phyloP scores from a whole-genome alignment of 176 grass and related monocot species.

The Zoysia pacifica region DNA sequence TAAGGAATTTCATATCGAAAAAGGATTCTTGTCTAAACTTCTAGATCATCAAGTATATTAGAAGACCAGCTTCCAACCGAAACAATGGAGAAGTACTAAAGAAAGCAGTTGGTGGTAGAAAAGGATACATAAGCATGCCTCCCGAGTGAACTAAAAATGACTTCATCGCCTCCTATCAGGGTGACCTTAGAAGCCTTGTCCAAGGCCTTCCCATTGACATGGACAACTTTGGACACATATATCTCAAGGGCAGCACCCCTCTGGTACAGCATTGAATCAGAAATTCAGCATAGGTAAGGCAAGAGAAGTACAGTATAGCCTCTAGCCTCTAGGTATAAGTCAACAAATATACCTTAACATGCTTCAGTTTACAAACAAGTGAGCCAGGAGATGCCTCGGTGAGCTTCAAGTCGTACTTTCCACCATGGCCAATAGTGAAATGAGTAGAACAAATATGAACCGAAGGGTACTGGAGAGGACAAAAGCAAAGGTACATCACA shows the following conservation, averaged over 20 bases:
- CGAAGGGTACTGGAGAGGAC: conserved; percentile 74
- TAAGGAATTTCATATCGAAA: conserved; percentile 50
- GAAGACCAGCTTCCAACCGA: background rate
- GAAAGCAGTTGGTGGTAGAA: conserved; percentile 5
- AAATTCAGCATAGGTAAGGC: background rate
- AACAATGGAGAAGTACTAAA: conserved; percentile 15
- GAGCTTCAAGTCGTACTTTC: conserved; percentile 74
- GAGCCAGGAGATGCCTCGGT: conserved; percentile 56
- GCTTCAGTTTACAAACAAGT: conserved; percentile 76
- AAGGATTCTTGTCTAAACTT: conserved; percentile 14
- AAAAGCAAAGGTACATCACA: conserved; percentile 32
- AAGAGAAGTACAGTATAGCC: conserved; percentile 14
- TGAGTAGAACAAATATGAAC: conserved; percentile 55
- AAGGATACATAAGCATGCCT: conserved; percentile 95
- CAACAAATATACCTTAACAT: conserved; percentile 66
- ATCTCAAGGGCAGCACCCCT: conserved; percentile 67
- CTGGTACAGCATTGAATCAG: conserved; percentile 34
- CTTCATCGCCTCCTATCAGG: conserved; percentile 83
- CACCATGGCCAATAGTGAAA: conserved; percentile 89
- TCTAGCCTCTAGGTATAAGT: too few species aligned
- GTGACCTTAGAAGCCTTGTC: conserved; percentile 75
- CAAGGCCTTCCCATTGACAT: conserved; percentile 87
- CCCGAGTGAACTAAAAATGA: conserved; percentile 71
- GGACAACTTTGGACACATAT: conserved; percentile 65
- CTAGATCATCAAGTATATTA: conserved; percentile 2